These are phyloP conservation scores for Saccharomycopsis hybrid DNA, from an alignment of 1,139 yeast genomes.

Conservation along the genomic window DNA sequence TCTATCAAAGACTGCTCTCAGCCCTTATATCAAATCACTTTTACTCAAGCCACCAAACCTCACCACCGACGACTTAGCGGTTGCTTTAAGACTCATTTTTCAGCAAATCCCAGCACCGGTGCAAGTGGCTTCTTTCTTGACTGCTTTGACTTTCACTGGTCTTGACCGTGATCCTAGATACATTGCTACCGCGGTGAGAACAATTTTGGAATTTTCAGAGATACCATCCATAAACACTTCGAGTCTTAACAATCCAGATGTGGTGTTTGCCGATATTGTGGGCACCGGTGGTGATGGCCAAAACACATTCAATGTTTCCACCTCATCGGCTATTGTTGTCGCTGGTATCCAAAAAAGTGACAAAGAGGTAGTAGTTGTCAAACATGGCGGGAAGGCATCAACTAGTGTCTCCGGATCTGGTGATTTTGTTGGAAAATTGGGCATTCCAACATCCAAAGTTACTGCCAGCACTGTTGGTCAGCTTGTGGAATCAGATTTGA, in stretches of 20 bases:
- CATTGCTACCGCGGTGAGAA: conserved; percentile 78
- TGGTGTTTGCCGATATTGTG: conserved; percentile 77
- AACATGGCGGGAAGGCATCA: conserved; percentile 95
- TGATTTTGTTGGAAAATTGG: conserved; percentile 69
- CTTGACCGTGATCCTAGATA: conserved; percentile 77
- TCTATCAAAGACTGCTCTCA: background rate
- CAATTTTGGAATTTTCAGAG: conserved; percentile 58
- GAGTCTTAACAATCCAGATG: conserved; percentile 18
- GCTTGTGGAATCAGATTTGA: conserved; percentile 38
- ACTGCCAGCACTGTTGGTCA: conserved; percentile 57
- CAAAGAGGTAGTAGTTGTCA: conserved; percentile 10
- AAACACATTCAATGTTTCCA: conserved; percentile 91
- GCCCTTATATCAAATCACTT: conserved; percentile 16
- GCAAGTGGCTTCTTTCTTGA: conserved; percentile 72
- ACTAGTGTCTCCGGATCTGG: conserved; percentile 93
- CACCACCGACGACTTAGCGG: conserved; percentile 52
- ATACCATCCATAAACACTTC: conserved; percentile 29
- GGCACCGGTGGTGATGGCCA: conserved; percentile 99
- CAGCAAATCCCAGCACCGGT: conserved; percentile 56
- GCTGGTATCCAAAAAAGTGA: conserved; percentile 58
- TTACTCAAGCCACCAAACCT: conserved; percentile 27
- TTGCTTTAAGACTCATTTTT: conserved; percentile 56
- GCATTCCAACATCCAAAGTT: conserved; percentile 69
- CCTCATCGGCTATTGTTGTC: conserved; percentile 89
- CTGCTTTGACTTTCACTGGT: conserved; percentile 65